Evolutionary conservation across 306 rosid species (phyloP), one percentile per base, ranked within the genome.

Genomic region (Fragaria ananassa): DNA sequence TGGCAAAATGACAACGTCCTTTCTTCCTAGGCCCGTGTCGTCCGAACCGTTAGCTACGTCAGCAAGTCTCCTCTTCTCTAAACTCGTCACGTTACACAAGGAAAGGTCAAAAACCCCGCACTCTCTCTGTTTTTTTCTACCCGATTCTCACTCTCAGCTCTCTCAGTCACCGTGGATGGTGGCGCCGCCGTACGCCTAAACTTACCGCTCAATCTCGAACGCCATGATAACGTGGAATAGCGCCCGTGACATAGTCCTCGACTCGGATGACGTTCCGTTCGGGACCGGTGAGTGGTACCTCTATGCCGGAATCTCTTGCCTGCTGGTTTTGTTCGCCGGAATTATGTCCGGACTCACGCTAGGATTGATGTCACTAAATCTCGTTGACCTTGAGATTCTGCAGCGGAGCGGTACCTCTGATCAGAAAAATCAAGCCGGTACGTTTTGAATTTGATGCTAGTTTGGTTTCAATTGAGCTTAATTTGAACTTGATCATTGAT

Each of bases 341-440:
- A 93, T 93, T 37, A 93, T 93, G 98, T 93, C 98, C 13, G 97
- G 98, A 34, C 93, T 93, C 39, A 93, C 98, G 10, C 86, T 93
- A 11, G 98, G 98, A 0, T 58, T 93, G 39, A 93, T 91, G 98
- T 88, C 98, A 23, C 82, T 91, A 58, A 82, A 87, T 35, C 87
- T 83, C 74, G 93, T 93, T 66, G 97, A 91, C 64, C 97, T 93
- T 29, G 97, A 93, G 80, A 93, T 93, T 80, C 92, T 91, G 63
- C 93, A 87, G 82, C 88, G 85, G 0, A 91, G 88, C 58, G 96
- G 96, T 53, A 27, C 92, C 44, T 27, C 87, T 76, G 65, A 75
- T 45, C 88, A 93, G 93, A 91, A 88, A 71, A 85, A 88, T 60
- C 97, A 93, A 87, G 96, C 97, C 19, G 97, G 98, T 93, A 54